A percentile compares a stretch with the other conserved stretches of the same genome.
Evolutionary conservation across 2,329 filamentous ascomycete species (phyloP).

Genomic region (Neofusicoccum sp.): DNA sequence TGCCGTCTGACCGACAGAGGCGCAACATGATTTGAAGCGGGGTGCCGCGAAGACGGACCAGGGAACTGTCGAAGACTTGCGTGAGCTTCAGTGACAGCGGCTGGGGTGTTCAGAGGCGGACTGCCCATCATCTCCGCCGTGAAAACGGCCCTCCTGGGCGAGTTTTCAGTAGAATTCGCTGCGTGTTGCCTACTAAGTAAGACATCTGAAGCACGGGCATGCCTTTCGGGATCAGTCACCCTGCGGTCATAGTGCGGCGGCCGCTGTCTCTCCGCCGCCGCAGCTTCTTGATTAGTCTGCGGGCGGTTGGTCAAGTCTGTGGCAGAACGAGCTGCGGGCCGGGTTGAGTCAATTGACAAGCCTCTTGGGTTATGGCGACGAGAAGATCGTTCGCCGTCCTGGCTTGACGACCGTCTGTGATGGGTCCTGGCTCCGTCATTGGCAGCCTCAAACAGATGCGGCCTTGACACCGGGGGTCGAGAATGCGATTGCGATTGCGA

Average conservation of each 20-base stretch:
- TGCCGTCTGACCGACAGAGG: conserved; percentile 24
- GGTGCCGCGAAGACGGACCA: background rate
- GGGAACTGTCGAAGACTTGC: conserved; percentile 7
- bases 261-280: conserved; percentile 27
- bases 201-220: background rate
- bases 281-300: conserved; percentile 26
- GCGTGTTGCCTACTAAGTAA: conserved; percentile 2
- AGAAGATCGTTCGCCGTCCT: conserved; percentile 43
- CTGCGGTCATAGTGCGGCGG: conserved; percentile 46
- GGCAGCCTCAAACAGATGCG: conserved; percentile 46
- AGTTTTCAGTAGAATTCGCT: conserved; percentile 27
- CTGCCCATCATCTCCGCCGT: conserved; percentile 1
- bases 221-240: conserved; percentile 37
- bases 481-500: conserved; percentile 6
- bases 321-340: conserved; percentile 60
- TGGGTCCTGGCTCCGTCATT: conserved; percentile 30
- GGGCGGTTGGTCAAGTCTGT: conserved; percentile 57
- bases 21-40: conserved; percentile 27
- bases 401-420: conserved; percentile 47
- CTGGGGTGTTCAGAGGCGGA: conserved; percentile 3
- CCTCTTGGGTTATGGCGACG: conserved; percentile 32
- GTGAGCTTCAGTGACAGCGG: background rate
- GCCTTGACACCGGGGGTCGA: conserved; percentile 46
- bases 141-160: conserved; percentile 31
- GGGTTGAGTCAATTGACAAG: conserved; percentile 23